These are phyloP conservation scores for Setomelanomma holmii DNA, from an alignment of 2,329 filamentous ascomycete species.

Conservation along the genomic window DNA sequence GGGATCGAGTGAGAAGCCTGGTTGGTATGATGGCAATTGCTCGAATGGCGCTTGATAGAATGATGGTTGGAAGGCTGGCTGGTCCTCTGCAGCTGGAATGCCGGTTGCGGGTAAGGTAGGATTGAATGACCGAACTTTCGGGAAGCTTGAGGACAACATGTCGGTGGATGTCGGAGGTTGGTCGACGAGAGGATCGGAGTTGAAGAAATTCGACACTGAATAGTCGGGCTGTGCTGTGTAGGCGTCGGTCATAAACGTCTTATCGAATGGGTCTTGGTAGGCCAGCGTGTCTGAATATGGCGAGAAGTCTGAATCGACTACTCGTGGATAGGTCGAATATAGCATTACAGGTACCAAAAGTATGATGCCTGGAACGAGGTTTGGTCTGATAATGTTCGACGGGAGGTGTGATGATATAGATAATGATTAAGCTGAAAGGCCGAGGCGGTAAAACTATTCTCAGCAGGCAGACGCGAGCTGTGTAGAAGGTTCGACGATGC, in stretches of 20 bases:
- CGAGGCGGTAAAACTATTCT: slow-evolving; percentile 6
- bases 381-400: slow-evolving; percentile 11
- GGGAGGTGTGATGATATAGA: background rate
- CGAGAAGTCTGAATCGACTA: slow-evolving; percentile 34
- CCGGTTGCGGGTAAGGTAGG: slow-evolving; percentile 22
- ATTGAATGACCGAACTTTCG: slow-evolving; percentile 19
- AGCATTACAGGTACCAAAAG: slow-evolving; percentile 25
- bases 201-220: slow-evolving; percentile 37
- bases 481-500: slow-evolving; percentile 33
- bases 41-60: slow-evolving; percentile 29
- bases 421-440: background rate
- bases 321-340: slow-evolving; percentile 28
- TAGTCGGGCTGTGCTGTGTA: slow-evolving; percentile 32
- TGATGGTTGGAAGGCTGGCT: slow-evolving; percentile 20
- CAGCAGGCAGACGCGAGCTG: slow-evolving; percentile 17
- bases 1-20: slow-evolving; percentile 28
- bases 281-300: slow-evolving; percentile 28
- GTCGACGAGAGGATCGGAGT: slow-evolving; percentile 34
- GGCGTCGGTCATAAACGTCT: slow-evolving; percentile 30
- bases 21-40: slow-evolving; percentile 24
- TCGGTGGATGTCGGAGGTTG: slow-evolving; percentile 35
- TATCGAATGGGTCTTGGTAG: slow-evolving; percentile 34
- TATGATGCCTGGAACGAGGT: slow-evolving; percentile 5
- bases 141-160: slow-evolving; percentile 16
- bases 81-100: slow-evolving; percentile 16